Evolutionary conservation across 495 filamentous ascomycete species (phyloP).

Genomic region (Cryomyces minteri): DNA sequence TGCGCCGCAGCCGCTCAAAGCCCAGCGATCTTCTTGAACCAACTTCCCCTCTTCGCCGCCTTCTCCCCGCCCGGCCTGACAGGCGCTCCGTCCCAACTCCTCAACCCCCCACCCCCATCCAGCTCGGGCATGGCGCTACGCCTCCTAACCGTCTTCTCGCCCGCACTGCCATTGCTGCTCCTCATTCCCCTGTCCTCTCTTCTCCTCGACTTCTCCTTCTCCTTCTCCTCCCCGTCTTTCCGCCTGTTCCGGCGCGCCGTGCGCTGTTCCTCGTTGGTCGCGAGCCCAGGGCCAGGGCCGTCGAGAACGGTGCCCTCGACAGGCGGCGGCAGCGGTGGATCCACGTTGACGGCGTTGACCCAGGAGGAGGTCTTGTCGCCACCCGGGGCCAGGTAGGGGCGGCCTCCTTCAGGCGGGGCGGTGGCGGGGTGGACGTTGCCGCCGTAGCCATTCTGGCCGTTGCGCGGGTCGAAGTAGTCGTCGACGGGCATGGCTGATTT

Average conservation of each 20-base stretch:
- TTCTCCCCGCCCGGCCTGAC: neutral
- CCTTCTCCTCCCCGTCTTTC: conserved; percentile 1
- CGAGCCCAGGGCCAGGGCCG: conserved; percentile 14
- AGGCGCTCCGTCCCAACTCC: conserved; percentile 7
- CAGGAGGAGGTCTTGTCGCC: conserved; percentile 40
- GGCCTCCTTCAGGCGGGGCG: conserved; percentile 4
- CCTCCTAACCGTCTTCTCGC: neutral
- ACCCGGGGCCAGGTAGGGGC: conserved; percentile 13
- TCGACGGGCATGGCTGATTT: conserved; percentile 12
- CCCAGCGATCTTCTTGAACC: conserved; percentile 12
- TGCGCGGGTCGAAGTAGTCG: conserved; percentile 25
- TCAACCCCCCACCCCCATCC: conserved; percentile 1
- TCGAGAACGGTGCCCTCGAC: conserved; percentile 36
- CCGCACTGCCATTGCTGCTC: conserved; percentile 5
- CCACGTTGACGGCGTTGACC: conserved; percentile 35
- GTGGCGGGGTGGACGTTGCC: neutral
- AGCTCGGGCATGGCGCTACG: neutral
- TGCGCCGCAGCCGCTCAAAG: neutral
- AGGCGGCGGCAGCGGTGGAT: conserved; percentile 39
- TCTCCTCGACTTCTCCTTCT: neutral
- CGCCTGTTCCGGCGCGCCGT: neutral
- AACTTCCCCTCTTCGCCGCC: conserved; percentile 8
- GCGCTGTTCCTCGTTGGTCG: neutral
- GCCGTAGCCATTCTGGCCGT: conserved; percentile 7
- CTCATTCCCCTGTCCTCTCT: conserved; percentile 1